Evolutionary conservation across 2,329 filamentous ascomycete species (phyloP), one percentile per base, ranked within the genome.

Genomic region (Paraphoma sp.): DNA sequence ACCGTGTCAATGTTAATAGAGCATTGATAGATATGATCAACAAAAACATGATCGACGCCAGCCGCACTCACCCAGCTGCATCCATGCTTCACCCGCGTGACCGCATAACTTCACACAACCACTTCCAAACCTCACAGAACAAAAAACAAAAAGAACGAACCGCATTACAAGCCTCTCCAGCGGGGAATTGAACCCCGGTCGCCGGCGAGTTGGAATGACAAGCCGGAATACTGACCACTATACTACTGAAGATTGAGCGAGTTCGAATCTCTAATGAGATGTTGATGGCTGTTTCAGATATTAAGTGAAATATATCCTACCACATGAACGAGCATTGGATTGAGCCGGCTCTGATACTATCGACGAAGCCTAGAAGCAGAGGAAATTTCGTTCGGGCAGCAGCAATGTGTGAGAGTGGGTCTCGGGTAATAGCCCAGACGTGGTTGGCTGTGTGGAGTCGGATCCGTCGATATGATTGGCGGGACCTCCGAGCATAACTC

Each of bases 211-310:
- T 59, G 53, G 45, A 11, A 48, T 59, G 57, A 59, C 57, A 56
- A 59, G 57, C 53, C 48, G 57, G 50, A 56, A 59, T 59, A 59
- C 57, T 56, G 54, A 59, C 57, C 53, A 59, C 57, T 59, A 59
- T 59, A 56, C 53, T 49, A 59, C 48, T 45, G 47, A 52, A 59
- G 56, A 59, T 50, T 45, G 41, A n/a, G 12, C 17, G 33, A 36
- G 33, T 14, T 36, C 33, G 33, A 36, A 36, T 36, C 33, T 36
- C 33, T 10, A 6, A 36, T 36, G 33, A 10, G 33, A 36, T 30
- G 28, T 30, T 30, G 44, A 46, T 46, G 44, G 10, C 9, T 14
- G 11, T 17, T n/a, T 46, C n/a, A 10, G 1, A 17, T n/a, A n/a
- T 16, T 31, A 16, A 5, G n/a, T 17, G 9, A 16, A 33, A 31